phyloP scores from a whole-genome alignment of 139 green algal genomes.

The Closterium sp. region DNA sequence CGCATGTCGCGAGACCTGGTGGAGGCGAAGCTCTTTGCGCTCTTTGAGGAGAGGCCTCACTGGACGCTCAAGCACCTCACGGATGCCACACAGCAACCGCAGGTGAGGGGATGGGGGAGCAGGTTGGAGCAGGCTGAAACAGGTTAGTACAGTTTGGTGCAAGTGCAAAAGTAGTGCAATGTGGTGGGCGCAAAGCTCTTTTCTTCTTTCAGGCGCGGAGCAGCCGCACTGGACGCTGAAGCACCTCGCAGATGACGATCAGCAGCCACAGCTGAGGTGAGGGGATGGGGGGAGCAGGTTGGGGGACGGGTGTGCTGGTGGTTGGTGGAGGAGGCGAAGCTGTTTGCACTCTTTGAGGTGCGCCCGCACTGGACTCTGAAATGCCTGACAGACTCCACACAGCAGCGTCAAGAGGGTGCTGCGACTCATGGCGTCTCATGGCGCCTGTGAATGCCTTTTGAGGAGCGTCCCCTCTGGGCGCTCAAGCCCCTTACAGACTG shows the following conservation, averaged over 20 bases:
- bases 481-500: slow-evolving; percentile 28
- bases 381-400: slow-evolving; percentile 25
- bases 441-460: too few species aligned
- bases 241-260: slow-evolving; percentile 27
- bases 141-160: too few species aligned
- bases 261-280: slow-evolving; percentile 19
- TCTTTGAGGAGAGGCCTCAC: slow-evolving; percentile 36
- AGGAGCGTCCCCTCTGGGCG: slow-evolving; percentile 5
- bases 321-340: background rate
- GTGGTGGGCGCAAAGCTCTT: too few species aligned
- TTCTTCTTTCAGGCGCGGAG: slow-evolving; percentile 33
- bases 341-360: slow-evolving; percentile 40
- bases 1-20: slow-evolving; percentile 18
- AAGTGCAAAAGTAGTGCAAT: too few species aligned
- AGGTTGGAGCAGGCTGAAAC: too few species aligned
- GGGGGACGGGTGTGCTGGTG: slow-evolving; percentile 13
- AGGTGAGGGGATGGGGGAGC: background rate
- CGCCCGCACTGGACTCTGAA: slow-evolving; percentile 30
- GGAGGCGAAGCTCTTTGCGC: slow-evolving; percentile 26
- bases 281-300: background rate
- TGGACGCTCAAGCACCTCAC: slow-evolving; percentile 43
- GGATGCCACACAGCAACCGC: slow-evolving; percentile 29
- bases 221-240: slow-evolving; percentile 28
- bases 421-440: too few species aligned
- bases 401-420: slow-evolving; percentile 37